Evolutionary conservation across 2,329 filamentous ascomycete species (phyloP), one percentile per base, ranked within the genome.

Genomic region (Calonectria pseudoreteaudii): DNA sequence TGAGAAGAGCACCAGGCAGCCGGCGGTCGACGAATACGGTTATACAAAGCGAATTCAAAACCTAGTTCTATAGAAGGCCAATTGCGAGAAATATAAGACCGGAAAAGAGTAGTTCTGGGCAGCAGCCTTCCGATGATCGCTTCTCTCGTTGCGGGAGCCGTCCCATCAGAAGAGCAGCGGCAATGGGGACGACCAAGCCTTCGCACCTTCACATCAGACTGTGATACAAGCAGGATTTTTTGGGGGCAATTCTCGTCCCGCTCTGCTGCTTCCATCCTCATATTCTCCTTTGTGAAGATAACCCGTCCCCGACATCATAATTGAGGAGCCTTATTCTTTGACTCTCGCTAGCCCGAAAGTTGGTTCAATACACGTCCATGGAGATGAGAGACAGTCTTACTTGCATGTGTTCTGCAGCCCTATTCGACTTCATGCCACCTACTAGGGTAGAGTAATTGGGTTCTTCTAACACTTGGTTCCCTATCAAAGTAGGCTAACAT

Each of bases 401-500:
- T 11, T 68, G 50, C 31, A 68, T 68, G 18, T 68, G 56, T 4
- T 52, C 66, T 8, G 52, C 53, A 14, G 66, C 52, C 20, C 62
- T 8, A 20, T 41, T 16, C 13, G 38, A 41, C 5, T 41, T 20
- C 16, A 8, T 47, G 8, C 23, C 41, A 38, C 13, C 36, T 38
- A 4, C 36, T 14, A 38, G 13, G 13, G 41, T 11, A 47, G 20
- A n/a, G 41, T 3, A 1, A 11, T n/a, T n/a, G 20, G 20, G 18
- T 47, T 47, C 18, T 44, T 44, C 18, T 20, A 47, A 2, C 41
- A 18, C 20, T 4, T 2, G 11, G 10, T 47, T 47, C 1, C 3
- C 20, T 47, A 47, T 47, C 10, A 1, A 47, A 47, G 4, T 11
- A 47, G 8, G 3, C 20, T 47, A n/a, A n/a, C 8, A 18, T 47